A percentile compares a stretch with the other conserved stretches of the same genome.
Evolutionary conservation across 1,139 yeast species (phyloP).

Genomic region (Kluyveromyces sp.): DNA sequence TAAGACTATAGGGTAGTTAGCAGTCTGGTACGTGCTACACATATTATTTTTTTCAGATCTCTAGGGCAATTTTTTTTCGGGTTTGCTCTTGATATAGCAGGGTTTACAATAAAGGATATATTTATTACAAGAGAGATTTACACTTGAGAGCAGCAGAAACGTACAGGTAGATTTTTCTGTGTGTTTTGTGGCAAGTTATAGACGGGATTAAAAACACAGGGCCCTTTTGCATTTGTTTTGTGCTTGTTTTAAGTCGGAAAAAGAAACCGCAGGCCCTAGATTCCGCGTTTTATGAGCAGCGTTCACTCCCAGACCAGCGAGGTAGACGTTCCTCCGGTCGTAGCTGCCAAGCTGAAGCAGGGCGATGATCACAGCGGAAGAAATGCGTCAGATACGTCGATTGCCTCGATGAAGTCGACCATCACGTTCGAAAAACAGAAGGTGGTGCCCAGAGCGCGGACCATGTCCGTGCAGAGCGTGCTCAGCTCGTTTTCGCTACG

Average conservation of each 20-base stretch:
- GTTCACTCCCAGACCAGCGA: conserved; percentile 23
- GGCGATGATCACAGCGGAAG: conserved; percentile 7
- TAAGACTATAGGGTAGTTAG: not conserved
- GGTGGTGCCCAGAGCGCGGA: conserved; percentile 44
- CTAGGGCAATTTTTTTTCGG: not conserved
- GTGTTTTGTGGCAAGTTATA: no score
- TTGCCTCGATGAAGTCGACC: conserved; percentile 20
- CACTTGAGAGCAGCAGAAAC: no score
- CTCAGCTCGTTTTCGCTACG: conserved; percentile 53
- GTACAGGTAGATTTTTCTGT: no score
- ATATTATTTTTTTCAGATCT: not conserved
- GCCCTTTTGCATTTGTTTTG: no score
- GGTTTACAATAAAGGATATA: not conserved
- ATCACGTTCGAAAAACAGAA: conserved; percentile 44
- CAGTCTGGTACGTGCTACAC: not conserved
- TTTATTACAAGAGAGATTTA: not conserved
- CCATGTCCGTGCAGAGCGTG: conserved; percentile 61
- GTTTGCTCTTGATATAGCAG: no score
- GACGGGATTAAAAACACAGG: no score
- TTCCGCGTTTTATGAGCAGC: conserved; percentile 16
- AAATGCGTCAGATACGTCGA: conserved; percentile 14
- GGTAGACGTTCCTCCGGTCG: conserved; percentile 16
- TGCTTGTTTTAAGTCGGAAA: no score
- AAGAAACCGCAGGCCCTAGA: no score
- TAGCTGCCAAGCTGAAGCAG: conserved; percentile 10